These are phyloP conservation scores for Gossypium australe DNA, from an alignment of 345 rosid species.

Conservation along the genomic window DNA sequence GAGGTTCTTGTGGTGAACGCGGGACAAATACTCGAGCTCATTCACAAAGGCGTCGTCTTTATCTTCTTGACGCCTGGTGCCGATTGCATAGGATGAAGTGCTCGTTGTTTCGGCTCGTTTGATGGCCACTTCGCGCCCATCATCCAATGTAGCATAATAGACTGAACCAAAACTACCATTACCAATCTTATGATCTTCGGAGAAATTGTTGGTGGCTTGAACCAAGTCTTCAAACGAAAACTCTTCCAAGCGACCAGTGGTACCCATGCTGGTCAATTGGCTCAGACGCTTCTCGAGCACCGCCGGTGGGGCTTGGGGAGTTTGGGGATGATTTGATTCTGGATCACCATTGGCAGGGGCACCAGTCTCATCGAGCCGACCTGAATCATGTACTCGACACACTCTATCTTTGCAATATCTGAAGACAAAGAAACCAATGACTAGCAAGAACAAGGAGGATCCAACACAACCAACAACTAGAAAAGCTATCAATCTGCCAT, in stretches of 20 bases:
- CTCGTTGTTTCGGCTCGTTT: slow-evolving; percentile 60
- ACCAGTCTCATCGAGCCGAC: slow-evolving; percentile 44
- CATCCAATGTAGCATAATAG: slow-evolving; percentile 47
- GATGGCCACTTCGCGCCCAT: slow-evolving; percentile 65
- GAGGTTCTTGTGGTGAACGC: slow-evolving; percentile 72
- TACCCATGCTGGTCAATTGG: slow-evolving; percentile 57
- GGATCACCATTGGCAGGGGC: slow-evolving; percentile 3
- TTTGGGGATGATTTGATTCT: slow-evolving; percentile 1
- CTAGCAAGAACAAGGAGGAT: slow-evolving; percentile 30
- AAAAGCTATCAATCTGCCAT: slow-evolving; percentile 37
- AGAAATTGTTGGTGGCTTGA: slow-evolving; percentile 55
- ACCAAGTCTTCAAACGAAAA: slow-evolving; percentile 42
- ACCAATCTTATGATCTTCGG: slow-evolving; percentile 50
- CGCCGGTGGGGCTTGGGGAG: background rate
- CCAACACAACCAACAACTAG: slow-evolving; percentile 67
- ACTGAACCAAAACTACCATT: slow-evolving; percentile 77
- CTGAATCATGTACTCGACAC: slow-evolving; percentile 68
- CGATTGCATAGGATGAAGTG: slow-evolving; percentile 15
- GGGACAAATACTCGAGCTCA: slow-evolving; percentile 73
- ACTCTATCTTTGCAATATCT: slow-evolving; percentile 40
- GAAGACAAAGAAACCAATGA: slow-evolving; percentile 36
- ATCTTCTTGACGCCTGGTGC: slow-evolving; percentile 44
- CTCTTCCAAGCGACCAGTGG: slow-evolving; percentile 51
- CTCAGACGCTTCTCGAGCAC: slow-evolving; percentile 60
- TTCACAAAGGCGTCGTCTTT: slow-evolving; percentile 60